Evolutionary conservation across 805 yeast genomes (phyloP).

Genomic region (Saccharomyces jurei): DNA sequence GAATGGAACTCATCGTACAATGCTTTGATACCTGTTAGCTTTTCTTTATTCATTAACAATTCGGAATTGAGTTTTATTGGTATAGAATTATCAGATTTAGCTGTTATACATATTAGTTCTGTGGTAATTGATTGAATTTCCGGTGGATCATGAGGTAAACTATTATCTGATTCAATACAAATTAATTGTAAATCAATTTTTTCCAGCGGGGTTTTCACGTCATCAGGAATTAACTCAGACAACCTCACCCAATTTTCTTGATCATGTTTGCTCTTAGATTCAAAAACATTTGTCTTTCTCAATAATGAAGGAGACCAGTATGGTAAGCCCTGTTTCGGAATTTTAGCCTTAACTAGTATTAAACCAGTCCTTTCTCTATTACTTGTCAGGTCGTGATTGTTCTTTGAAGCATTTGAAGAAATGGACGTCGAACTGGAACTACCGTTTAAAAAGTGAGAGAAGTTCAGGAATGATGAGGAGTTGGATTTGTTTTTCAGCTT

Average conservation of each 20-base stretch:
- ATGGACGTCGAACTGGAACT: background rate
- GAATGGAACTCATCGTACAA: background rate
- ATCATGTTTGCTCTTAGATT: conserved; percentile 23
- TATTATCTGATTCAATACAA: conserved; percentile 24
- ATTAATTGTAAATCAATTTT: conserved; percentile 22
- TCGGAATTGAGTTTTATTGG: conserved; percentile 34
- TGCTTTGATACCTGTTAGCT: conserved; percentile 13
- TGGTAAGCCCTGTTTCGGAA: conserved; percentile 29
- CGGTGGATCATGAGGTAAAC: conserved; percentile 21
- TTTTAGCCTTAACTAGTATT: conserved; percentile 18
- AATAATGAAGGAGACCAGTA: conserved; percentile 31
- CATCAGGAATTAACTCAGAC: conserved; percentile 16
- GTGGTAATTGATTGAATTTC: conserved; percentile 20
- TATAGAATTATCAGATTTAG: conserved; percentile 28
- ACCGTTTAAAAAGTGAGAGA: background rate
- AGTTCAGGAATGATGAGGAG: background rate
- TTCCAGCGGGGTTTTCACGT: conserved; percentile 20
- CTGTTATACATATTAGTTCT: conserved; percentile 28
- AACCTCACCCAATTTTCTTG: conserved; percentile 27
- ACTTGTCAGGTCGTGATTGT: background rate
- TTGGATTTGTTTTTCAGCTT: conserved; percentile 5
- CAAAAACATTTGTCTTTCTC: conserved; percentile 26
- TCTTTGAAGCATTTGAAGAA: background rate
- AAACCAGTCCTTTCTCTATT: conserved; percentile 20
- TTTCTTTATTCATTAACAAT: conserved; percentile 18